Evolutionary conservation across 1,284 basidiomycete species (phyloP).

Genomic region (Ganoderma lingzhi): DNA sequence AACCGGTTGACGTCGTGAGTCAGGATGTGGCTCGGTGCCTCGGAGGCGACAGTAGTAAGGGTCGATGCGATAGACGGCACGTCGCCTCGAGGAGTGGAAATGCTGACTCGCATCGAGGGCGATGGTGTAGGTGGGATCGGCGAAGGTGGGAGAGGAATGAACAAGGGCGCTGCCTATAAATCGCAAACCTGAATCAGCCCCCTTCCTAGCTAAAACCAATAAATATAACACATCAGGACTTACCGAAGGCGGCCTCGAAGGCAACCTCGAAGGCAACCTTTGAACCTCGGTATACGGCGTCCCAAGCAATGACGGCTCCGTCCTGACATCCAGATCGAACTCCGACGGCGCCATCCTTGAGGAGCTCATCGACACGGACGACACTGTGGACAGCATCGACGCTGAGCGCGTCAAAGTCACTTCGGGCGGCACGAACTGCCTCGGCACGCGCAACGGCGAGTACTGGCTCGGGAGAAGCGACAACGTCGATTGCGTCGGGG

Average conservation of each 20-base stretch:
- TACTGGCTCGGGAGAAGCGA: conserved; percentile 41
- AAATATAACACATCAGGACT: conserved; percentile 25
- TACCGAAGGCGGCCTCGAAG: conserved; percentile 44
- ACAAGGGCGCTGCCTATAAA: conserved; percentile 41
- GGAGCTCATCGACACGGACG: conserved; percentile 49
- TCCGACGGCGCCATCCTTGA: conserved; percentile 47
- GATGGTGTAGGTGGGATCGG: conserved; percentile 45
- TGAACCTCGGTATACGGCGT: conserved; percentile 31
- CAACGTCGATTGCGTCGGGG: conserved; percentile 39
- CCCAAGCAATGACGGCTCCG: conserved; percentile 65
- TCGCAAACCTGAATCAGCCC: conserved; percentile 19
- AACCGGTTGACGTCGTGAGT: conserved; percentile 74
- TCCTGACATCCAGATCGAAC: conserved; percentile 48
- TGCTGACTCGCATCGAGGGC: conserved; percentile 61
- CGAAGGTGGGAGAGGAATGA: conserved; percentile 48
- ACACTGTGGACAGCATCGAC: conserved; percentile 51
- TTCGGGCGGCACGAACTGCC: conserved; percentile 25
- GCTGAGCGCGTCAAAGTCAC: conserved; percentile 45
- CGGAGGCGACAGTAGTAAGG: conserved; percentile 59
- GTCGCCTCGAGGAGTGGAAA: conserved; percentile 70
- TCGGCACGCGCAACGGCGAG: conserved; percentile 38
- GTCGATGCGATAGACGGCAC: conserved; percentile 63
- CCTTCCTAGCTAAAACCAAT: conserved; percentile 10
- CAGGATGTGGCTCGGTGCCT: conserved; percentile 52
- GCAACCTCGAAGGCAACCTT: conserved; percentile 8